phyloP scores from a whole-genome alignment of 306 rosid species.

The Lathyrus oleraceus region DNA sequence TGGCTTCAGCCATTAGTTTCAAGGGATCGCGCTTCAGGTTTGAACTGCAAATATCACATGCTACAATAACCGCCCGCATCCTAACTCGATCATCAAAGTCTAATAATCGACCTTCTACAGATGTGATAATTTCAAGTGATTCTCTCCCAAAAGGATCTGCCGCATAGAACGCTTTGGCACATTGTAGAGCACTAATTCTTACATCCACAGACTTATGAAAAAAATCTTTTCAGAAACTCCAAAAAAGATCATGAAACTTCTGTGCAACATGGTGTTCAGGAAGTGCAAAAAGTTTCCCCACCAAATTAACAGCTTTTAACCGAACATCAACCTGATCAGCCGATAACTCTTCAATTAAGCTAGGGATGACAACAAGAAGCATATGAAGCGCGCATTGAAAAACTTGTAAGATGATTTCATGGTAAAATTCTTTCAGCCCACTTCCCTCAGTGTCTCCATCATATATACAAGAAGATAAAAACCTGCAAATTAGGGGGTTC shows the following conservation, averaged over 20 bases:
- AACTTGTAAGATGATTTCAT: slow-evolving; percentile 71
- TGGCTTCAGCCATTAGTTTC: slow-evolving; percentile 60
- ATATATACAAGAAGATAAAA: slow-evolving; percentile 72
- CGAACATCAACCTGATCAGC: too few relatives aligned
- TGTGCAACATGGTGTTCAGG: too few relatives aligned
- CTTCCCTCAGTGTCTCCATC: slow-evolving; percentile 63
- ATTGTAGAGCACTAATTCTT: too few relatives aligned
- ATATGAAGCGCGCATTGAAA: slow-evolving; percentile 75
- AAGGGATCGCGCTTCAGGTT: slow-evolving; percentile 58
- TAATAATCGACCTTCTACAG: slow-evolving; percentile 67
- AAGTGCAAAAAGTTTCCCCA: too few relatives aligned
- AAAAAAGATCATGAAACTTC: too few relatives aligned
- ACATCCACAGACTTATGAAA: too few relatives aligned
- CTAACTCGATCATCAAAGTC: slow-evolving; percentile 91
- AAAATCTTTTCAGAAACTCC: too few relatives aligned
- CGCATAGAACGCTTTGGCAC: too few relatives aligned
- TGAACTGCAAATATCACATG: slow-evolving; percentile 81
- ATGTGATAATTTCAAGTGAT: slow-evolving; percentile 63
- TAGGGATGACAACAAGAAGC: slow-evolving; percentile 78
- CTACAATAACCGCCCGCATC: slow-evolving; percentile 71
- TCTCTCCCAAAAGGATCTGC: slow-evolving; percentile 57
- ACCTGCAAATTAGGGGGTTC: slow-evolving; percentile 74
- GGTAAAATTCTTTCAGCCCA: slow-evolving; percentile 75
- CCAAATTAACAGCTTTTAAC: too few relatives aligned
- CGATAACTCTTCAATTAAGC: slow-evolving; percentile 69